A percentile compares a stretch with the other conserved stretches of the same genome.
Evolutionary conservation across 148 eudicot genomes (phyloP).

Genomic region (Chenopodium formosanum): DNA sequence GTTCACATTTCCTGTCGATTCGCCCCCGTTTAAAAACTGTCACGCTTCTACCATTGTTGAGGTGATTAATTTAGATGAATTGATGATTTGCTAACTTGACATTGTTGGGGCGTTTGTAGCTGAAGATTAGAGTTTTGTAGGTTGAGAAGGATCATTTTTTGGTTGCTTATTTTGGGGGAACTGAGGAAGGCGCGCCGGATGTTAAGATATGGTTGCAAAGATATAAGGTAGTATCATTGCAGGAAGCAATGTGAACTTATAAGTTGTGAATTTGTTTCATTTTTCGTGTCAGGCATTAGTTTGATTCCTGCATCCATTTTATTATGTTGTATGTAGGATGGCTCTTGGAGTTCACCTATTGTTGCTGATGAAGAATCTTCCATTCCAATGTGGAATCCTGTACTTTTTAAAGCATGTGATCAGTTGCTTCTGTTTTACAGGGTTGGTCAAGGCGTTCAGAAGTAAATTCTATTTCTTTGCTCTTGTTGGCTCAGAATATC

Average conservation of each 20-base stretch:
- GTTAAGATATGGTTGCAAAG: conserved; percentile 93
- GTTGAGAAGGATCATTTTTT: conserved; percentile 71
- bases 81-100: background rate
- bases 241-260: background rate
- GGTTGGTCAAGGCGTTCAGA: conserved; percentile 78
- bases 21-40: conserved; percentile 70
- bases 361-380: conserved; percentile 60
- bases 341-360: conserved; percentile 69
- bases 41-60: conserved; percentile 96
- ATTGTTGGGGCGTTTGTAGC: conserved; percentile 19
- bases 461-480: conserved; percentile 44
- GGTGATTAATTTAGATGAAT: conserved; percentile 34
- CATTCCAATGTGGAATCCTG: conserved; percentile 98
- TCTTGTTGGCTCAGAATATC: background rate
- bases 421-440: conserved; percentile 86
- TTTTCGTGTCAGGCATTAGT: background rate
- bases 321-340: conserved; percentile 56
- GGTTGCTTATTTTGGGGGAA: conserved; percentile 92
- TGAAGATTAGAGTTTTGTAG: conserved; percentile 33
- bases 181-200: conserved; percentile 84
- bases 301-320: background rate
- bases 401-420: conserved; percentile 61
- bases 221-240: conserved; percentile 46
- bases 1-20: conserved; percentile 64
- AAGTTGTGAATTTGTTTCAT: background rate